Conservation (phyloP, 495 filamentous ascomycete species). For the Daldinia loculata region DNA sequence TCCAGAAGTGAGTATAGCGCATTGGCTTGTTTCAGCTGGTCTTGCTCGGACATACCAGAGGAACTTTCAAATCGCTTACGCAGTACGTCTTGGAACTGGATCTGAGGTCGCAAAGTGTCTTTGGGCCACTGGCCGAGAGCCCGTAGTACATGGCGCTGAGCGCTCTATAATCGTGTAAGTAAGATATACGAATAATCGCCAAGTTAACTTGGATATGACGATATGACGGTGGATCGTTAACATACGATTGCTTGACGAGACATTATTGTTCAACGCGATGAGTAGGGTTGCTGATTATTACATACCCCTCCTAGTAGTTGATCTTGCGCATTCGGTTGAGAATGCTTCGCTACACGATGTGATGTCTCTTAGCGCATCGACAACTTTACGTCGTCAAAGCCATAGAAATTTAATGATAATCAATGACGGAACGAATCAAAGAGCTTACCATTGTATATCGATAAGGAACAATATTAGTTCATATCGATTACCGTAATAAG, state of each 20-base stretch:
- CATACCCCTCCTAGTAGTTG: conserved; percentile 11
- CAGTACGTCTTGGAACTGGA: conserved; percentile 77
- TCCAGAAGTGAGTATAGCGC: conserved; percentile 79
- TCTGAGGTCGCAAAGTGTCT: conserved; percentile 78
- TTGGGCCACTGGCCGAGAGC: conserved; percentile 80
- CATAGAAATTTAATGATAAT: conserved; percentile 33
- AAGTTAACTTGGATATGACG: background rate
- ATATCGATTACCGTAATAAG: background rate
- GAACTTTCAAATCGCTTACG: conserved; percentile 63
- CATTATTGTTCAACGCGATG: conserved; percentile 27
- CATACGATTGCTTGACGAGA: conserved; percentile 44
- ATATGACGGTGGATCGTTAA: conserved; percentile 1
- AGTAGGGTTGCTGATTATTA: conserved; percentile 5
- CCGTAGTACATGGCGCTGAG: conserved; percentile 66
- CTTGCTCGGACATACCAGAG: conserved; percentile 41
- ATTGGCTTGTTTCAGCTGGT: conserved; percentile 66
- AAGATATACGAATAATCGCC: background rate
- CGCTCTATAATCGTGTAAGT: conserved; percentile 47
- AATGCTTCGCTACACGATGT: background rate
- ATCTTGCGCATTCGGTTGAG: background rate
- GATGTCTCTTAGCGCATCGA: conserved; percentile 27
- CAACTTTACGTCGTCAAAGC: conserved; percentile 3
- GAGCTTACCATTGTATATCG: conserved; percentile 10
- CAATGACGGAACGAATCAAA: conserved; percentile 38
- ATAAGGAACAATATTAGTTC: conserved; percentile 9